These are phyloP conservation scores for Kentomonas sorsogonicus DNA, from an alignment of 208 protist species.

Conservation along the genomic window DNA sequence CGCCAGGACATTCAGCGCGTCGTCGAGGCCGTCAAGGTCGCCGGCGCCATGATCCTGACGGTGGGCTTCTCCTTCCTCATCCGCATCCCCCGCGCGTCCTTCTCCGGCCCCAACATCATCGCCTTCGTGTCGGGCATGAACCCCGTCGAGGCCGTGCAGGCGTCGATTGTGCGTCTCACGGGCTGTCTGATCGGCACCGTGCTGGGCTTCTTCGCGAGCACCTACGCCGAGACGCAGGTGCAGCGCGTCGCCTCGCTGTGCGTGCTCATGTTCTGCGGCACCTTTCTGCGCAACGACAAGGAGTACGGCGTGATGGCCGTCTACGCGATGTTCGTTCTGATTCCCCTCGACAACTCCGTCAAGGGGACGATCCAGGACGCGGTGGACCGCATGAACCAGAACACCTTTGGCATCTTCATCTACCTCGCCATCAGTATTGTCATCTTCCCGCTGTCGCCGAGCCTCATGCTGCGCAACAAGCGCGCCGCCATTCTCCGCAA, in stretches of 20 bases:
- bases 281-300: slow-evolving; percentile 73
- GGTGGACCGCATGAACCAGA: slow-evolving; percentile 79
- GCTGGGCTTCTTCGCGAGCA: slow-evolving; percentile 78
- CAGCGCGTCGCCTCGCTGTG: slow-evolving; percentile 78
- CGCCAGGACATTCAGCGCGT: slow-evolving; percentile 71
- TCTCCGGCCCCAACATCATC: slow-evolving; percentile 84
- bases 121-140: slow-evolving; percentile 80
- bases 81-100: slow-evolving; percentile 36
- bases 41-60: slow-evolving; percentile 74
- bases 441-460: slow-evolving; percentile 69
- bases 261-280: slow-evolving; percentile 65
- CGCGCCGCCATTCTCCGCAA: slow-evolving; percentile 59
- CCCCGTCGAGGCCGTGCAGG: slow-evolving; percentile 78
- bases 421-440: slow-evolving; percentile 76
- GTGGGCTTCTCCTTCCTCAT: slow-evolving; percentile 73
- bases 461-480: slow-evolving; percentile 64
- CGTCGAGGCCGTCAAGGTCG: slow-evolving; percentile 83
- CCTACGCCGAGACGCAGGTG: slow-evolving; percentile 54
- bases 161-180: slow-evolving; percentile 73
- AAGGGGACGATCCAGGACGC: slow-evolving; percentile 49
- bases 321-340: slow-evolving; percentile 83
- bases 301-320: slow-evolving; percentile 80
- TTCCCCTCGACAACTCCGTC: slow-evolving; percentile 53
- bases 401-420: slow-evolving; percentile 88
- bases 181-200: slow-evolving; percentile 79